These are phyloP conservation scores for Metarhizium brunneum DNA, from an alignment of 2,329 filamentous ascomycete genomes.

Conservation along the genomic window DNA sequence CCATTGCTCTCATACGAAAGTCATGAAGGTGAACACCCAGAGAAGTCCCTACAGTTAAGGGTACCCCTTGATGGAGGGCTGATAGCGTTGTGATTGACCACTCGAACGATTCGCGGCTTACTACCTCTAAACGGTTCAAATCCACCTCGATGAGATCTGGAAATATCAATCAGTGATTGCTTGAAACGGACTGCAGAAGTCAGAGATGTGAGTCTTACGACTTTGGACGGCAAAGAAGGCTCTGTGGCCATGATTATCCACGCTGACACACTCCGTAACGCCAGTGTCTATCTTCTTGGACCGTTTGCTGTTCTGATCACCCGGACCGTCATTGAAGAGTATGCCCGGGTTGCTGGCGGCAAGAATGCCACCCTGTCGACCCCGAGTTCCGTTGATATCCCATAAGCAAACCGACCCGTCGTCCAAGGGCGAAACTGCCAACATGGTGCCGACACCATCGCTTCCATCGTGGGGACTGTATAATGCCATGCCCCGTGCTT, in stretches of 20 bases:
- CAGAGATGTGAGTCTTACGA: constrained; percentile 32
- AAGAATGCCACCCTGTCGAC: constrained; percentile 51
- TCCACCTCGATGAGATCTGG: constrained; percentile 69
- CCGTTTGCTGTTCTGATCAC: constrained; percentile 33
- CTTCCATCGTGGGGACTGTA: constrained; percentile 45
- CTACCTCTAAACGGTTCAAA: constrained; percentile 58
- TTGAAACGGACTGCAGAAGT: background rate
- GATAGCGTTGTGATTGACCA: constrained; percentile 81
- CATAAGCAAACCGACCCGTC: constrained; percentile 84
- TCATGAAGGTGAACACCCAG: constrained; percentile 78
- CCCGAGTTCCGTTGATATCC: constrained; percentile 56
- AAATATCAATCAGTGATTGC: background rate
- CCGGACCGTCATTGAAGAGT: constrained; percentile 47
- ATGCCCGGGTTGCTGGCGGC: constrained; percentile 58
- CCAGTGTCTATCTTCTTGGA: constrained; percentile 62
- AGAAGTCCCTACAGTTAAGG: constrained; percentile 77
- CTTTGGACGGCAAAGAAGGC: constrained; percentile 77
- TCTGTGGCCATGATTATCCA: constrained; percentile 57
- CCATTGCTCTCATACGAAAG: constrained; percentile 39
- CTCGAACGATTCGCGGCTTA: constrained; percentile 64
- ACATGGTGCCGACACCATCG: constrained; percentile 30
- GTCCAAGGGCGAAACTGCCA: constrained; percentile 69
- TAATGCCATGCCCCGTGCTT: constrained; percentile 66
- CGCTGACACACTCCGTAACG: constrained; percentile 73
- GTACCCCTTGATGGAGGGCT: constrained; percentile 52